Percentiles rank a stretch among this genome's conserved stretches.
Conservation (phyloP, 495 filamentous ascomycete genomes). For the Penicillium cosmopolitanum region DNA sequence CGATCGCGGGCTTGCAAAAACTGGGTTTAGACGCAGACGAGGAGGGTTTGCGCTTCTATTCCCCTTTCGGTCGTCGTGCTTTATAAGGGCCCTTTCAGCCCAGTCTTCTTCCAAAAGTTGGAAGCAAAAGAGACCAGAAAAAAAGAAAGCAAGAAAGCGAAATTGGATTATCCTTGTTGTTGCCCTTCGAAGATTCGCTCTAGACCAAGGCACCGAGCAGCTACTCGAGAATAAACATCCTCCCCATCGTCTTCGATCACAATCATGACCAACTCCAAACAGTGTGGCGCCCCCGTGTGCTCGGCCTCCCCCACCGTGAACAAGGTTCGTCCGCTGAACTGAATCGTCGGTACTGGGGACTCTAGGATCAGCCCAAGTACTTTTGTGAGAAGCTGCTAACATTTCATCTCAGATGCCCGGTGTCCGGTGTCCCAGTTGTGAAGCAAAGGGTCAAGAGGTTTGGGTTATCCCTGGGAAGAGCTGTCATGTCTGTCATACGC, state of each 20-base stretch:
- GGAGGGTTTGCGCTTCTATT: constrained; percentile 5
- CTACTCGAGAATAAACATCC: not conserved
- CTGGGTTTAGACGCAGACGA: constrained; percentile 5
- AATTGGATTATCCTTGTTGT: not conserved
- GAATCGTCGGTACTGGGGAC: not conserved
- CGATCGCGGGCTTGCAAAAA: constrained; percentile 10
- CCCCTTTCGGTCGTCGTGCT: not conserved
- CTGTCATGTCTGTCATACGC: constrained; percentile 49
- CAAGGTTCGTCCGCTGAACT: constrained; percentile 27
- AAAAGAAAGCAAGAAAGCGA: not conserved
- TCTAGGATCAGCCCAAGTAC: not conserved
- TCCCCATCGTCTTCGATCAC: not conserved
- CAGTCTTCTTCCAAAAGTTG: not conserved
- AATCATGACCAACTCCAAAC: constrained; percentile 18
- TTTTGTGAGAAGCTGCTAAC: constrained; percentile 8
- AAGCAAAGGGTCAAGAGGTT: constrained; percentile 41
- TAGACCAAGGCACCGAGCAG: not conserved
- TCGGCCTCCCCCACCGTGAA: constrained; percentile 18
- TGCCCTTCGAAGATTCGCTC: not conserved
- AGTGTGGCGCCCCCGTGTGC: constrained; percentile 17
- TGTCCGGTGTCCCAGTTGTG: constrained; percentile 51
- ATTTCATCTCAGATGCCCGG: constrained; percentile 47
- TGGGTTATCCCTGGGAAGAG: constrained; percentile 57
- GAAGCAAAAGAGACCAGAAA: not conserved
- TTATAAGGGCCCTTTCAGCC: constrained; percentile 11